Conservation (phyloP, 768 basidiomycete species). For the Leccinum sublutescens region DNA sequence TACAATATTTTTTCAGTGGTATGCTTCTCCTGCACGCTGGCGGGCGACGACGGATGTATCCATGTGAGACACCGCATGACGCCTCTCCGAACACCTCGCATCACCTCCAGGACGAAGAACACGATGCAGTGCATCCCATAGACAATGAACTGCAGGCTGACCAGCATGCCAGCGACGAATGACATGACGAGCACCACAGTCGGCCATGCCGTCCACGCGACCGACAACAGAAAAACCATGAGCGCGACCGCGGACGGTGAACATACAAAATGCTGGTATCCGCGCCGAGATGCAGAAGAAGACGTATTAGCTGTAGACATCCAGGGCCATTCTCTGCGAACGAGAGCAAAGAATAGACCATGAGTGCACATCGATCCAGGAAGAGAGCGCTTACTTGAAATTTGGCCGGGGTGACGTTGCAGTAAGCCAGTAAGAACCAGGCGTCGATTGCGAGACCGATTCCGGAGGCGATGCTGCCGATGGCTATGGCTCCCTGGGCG, state of each 20-base stretch:
- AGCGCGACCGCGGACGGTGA: conserved; percentile 55
- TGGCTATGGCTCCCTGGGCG: conserved; percentile 51
- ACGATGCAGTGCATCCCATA: conserved; percentile 41
- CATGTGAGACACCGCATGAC: conserved; percentile 12
- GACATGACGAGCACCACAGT: conserved; percentile 57
- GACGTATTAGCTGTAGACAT: conserved; percentile 58
- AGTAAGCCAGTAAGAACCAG: conserved; percentile 67
- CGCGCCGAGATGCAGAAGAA: conserved; percentile 70
- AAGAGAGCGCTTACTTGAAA: conserved; percentile 47
- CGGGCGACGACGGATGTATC: conserved; percentile 9
- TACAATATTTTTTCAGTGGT: conserved; percentile 2
- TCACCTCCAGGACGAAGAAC: conserved; percentile 9
- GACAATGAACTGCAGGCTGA: conserved; percentile 66
- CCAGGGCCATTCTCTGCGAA: conserved; percentile 37
- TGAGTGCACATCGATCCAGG: background rate
- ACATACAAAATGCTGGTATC: conserved; percentile 60
- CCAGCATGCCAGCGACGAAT: conserved; percentile 53
- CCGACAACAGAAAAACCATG: conserved; percentile 56
- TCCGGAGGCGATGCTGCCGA: conserved; percentile 58
- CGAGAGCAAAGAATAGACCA: background rate
- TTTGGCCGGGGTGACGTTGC: conserved; percentile 47
- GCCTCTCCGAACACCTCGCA: conserved; percentile 11
- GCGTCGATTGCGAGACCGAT: conserved; percentile 62
- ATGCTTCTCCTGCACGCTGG: conserved; percentile 14
- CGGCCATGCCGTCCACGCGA: conserved; percentile 66